Conservation (phyloP, 108 stramenopile genomes). For the Chaetoceros muelleri region DNA sequence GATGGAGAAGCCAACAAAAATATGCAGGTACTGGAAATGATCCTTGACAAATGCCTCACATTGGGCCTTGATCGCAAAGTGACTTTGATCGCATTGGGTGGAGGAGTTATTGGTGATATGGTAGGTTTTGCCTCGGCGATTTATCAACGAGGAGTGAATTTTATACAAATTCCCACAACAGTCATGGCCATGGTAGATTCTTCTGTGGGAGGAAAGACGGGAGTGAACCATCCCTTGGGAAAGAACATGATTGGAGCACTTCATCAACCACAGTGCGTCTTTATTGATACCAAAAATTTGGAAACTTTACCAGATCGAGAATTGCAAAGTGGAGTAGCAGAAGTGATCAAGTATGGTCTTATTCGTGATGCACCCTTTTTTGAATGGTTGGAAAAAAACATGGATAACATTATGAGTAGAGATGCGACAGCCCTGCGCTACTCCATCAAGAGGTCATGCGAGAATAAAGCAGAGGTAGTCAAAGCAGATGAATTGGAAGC, state of each 20-base stretch:
- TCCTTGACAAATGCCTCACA: slow-evolving; percentile 69
- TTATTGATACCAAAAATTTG: slow-evolving; percentile 80
- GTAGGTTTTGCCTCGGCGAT: slow-evolving; percentile 96
- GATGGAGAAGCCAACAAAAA: slow-evolving; percentile 81
- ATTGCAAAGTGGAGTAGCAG: slow-evolving; percentile 81
- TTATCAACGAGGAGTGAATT: slow-evolving; percentile 94
- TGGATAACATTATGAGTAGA: slow-evolving; percentile 63
- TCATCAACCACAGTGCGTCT: slow-evolving; percentile 93
- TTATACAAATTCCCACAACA: slow-evolving; percentile 95
- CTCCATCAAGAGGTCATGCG: slow-evolving; percentile 81
- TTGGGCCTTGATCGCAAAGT: slow-evolving; percentile 73
- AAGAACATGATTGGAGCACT: slow-evolving; percentile 99
- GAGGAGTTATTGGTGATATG: slow-evolving; percentile 98
- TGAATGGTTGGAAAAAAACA: slow-evolving; percentile 85
- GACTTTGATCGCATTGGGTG: slow-evolving; percentile 93
- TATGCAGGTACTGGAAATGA: slow-evolving; percentile 46
- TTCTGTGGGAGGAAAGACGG: slow-evolving; percentile 97
- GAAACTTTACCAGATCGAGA: slow-evolving; percentile 90
- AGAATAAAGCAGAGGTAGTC: slow-evolving; percentile 94
- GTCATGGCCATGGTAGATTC: slow-evolving; percentile 99
- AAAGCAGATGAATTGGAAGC: slow-evolving; percentile 94
- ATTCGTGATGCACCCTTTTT: slow-evolving; percentile 88
- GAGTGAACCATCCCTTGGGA: slow-evolving; percentile 92
- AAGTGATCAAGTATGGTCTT: slow-evolving; percentile 94
- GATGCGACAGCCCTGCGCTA: slow-evolving; percentile 70